Conservation (phyloP, 352 stramenopile genomes). For the Globisporangium cystogenes region DNA sequence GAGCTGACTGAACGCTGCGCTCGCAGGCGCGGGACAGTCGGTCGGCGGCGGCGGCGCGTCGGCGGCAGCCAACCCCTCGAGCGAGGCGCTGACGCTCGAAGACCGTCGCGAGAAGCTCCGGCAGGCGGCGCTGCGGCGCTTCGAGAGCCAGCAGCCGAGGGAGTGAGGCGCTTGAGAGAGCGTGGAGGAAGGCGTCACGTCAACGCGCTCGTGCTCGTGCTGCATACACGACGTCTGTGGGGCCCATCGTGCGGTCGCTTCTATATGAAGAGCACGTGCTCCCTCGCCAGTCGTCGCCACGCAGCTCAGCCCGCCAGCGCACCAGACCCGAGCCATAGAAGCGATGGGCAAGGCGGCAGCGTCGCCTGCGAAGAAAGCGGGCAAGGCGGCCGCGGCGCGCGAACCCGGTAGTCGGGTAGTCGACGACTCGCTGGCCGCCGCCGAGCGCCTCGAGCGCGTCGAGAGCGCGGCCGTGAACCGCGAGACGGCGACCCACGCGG, state of each 20-base stretch:
- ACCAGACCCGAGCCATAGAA: neutral
- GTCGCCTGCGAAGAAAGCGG: slow-evolving; percentile 26
- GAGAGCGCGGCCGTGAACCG: slow-evolving; percentile 70
- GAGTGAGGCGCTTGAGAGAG: too few species aligned
- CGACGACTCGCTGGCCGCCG: slow-evolving; percentile 15
- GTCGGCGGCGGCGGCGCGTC: slow-evolving; percentile 16
- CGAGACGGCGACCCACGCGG: slow-evolving; percentile 64
- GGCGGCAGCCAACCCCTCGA: slow-evolving; percentile 1
- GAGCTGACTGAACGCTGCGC: too few species aligned
- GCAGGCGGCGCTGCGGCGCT: slow-evolving; percentile 47
- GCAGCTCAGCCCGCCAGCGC: neutral
- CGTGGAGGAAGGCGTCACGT: too few species aligned
- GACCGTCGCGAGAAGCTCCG: slow-evolving; percentile 68
- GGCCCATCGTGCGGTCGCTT: too few species aligned
- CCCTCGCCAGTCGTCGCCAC: too few species aligned
- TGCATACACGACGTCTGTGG: too few species aligned
- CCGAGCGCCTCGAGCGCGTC: slow-evolving; percentile 24
- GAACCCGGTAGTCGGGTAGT: too few species aligned
- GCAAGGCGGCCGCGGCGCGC: neutral
- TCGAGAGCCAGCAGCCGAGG: slow-evolving; percentile 20
- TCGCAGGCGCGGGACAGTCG: slow-evolving; percentile 41
- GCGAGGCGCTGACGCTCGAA: slow-evolving; percentile 21
- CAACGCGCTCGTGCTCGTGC: too few species aligned
- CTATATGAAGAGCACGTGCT: too few species aligned
- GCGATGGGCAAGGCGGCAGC: slow-evolving; percentile 25